These are phyloP conservation scores for Rhododendron henanense DNA, from an alignment of 148 eudicot species.

Conservation along the genomic window DNA sequence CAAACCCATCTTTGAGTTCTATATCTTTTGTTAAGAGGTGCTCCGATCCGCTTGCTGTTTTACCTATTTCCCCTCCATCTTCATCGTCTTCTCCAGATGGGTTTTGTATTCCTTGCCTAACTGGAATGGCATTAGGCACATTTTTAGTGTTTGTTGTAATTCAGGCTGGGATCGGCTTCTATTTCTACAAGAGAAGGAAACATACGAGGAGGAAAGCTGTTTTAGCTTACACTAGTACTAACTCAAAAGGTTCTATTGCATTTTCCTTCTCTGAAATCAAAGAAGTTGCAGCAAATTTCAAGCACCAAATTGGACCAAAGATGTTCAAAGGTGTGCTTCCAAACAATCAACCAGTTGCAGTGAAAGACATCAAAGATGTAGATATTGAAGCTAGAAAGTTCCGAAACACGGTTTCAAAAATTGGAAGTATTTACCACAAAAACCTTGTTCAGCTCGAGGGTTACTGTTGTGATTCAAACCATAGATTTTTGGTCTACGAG, in stretches of 20 bases:
- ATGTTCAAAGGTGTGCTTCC: conserved; percentile 40
- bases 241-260: conserved; percentile 31
- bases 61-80: conserved; percentile 25
- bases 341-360: conserved; percentile 31
- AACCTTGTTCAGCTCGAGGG: conserved; percentile 53
- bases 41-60: conserved; percentile 46
- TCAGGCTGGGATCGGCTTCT: conserved; percentile 43
- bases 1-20: conserved; percentile 37
- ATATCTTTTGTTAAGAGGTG: conserved; percentile 58
- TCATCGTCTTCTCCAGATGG: conserved; percentile 11
- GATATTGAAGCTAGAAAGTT: conserved; percentile 42
- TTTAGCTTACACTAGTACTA: conserved; percentile 24
- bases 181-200: conserved; percentile 34
- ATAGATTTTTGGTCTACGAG: conserved; percentile 49
- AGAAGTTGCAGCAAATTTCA: conserved; percentile 46
- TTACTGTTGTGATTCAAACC: conserved; percentile 48
- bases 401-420: conserved; percentile 24
- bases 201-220: conserved; percentile 24
- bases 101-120: conserved; percentile 33
- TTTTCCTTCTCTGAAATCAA: conserved; percentile 49
- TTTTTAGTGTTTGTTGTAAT: conserved; percentile 28
- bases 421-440: conserved; percentile 56
- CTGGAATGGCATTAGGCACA: conserved; percentile 41
- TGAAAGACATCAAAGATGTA: conserved; percentile 25
- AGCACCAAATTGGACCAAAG: conserved; percentile 38